Conservation (phyloP, 305 asterid species). For the Lippia alba region DNA sequence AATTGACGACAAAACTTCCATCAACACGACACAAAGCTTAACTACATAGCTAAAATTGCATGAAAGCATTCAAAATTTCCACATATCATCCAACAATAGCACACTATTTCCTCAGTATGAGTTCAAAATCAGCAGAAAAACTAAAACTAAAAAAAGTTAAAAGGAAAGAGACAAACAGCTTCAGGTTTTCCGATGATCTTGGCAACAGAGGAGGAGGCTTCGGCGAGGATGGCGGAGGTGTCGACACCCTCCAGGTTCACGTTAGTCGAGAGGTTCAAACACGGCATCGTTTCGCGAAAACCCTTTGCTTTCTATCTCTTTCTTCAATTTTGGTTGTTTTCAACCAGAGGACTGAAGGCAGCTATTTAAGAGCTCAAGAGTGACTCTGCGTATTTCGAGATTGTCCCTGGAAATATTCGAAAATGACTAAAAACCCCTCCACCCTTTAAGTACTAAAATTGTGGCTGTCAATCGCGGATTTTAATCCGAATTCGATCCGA, state of each 20-base stretch:
- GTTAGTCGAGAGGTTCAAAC: slow-evolving; percentile 67
- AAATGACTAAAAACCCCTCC: too few species aligned
- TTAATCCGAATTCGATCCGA: too few species aligned
- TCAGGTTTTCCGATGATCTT: slow-evolving; percentile 66
- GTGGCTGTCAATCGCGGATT: too few species aligned
- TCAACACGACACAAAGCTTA: too few species aligned
- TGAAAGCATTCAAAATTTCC: background rate
- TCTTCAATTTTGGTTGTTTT: background rate
- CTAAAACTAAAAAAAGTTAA: background rate
- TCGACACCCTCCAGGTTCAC: slow-evolving; percentile 64
- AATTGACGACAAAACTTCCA: too few species aligned
- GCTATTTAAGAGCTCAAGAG: background rate
- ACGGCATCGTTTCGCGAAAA: slow-evolving; percentile 55
- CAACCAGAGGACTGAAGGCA: background rate
- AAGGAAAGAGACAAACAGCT: slow-evolving; percentile 41
- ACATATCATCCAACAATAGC: background rate
- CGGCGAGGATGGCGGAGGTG: slow-evolving; percentile 60
- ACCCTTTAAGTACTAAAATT: background rate
- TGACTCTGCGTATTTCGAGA: too few species aligned
- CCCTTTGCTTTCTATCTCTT: background rate
- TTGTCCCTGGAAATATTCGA: too few species aligned
- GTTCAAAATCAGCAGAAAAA: background rate
- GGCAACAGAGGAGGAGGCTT: slow-evolving; percentile 64
- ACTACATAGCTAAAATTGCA: background rate
- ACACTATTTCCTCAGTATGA: background rate